Evolutionary conservation across 331 rosid genomes (phyloP).

Genomic region (Quercus lobata): DNA sequence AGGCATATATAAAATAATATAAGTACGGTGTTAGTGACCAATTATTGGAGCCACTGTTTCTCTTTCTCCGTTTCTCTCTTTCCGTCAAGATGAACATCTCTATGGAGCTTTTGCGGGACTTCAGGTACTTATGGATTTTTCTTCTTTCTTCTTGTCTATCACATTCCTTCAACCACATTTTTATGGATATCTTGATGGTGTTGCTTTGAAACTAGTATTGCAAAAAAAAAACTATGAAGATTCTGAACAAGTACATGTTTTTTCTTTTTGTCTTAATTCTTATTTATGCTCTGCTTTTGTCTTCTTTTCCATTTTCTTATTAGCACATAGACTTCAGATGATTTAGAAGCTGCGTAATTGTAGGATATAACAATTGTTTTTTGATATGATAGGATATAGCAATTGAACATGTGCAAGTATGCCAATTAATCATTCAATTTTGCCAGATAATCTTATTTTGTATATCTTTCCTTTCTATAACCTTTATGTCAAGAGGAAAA

Average conservation of each 20-base stretch:
- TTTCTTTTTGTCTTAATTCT: not conserved
- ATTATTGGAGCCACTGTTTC: not conserved
- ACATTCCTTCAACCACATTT: not conserved
- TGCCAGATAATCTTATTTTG: too few species aligned
- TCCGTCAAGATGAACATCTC: not conserved
- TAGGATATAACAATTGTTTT: too few species aligned
- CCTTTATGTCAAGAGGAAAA: too few species aligned
- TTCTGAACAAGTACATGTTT: not conserved
- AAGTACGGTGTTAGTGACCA: not conserved
- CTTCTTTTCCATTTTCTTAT: not conserved
- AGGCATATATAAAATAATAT: not conserved
- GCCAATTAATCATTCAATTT: too few species aligned
- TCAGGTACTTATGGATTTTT: not conserved
- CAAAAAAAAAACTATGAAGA: not conserved
- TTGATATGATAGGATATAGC: too few species aligned
- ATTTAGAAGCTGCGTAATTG: too few species aligned
- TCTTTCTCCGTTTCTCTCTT: not conserved
- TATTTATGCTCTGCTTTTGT: not conserved
- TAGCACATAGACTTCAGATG: not conserved
- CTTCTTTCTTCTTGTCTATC: not conserved
- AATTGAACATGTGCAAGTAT: too few species aligned
- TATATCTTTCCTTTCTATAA: too few species aligned
- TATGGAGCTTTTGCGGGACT: not conserved
- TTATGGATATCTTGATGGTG: not conserved
- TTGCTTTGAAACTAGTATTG: not conserved